Evolutionary conservation across 371 early-diverging fungal genomes (phyloP), one percentile per base, ranked within the genome.

Genomic region (Rhizopus delemar): DNA sequence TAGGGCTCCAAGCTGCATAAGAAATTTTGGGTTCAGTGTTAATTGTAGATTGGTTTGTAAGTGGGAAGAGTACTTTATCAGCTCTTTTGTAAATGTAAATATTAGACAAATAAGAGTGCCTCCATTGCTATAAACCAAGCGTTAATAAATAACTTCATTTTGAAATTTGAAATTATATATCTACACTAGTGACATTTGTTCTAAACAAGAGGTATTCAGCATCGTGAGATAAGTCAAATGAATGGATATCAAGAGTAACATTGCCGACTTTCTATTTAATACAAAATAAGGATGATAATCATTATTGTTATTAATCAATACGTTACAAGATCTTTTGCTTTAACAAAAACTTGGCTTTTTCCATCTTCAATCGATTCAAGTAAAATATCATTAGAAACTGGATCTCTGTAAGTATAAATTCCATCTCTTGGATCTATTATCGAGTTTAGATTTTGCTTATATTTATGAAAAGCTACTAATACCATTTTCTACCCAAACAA

Each of bases 51-150:
- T 77, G 61, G 0, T 69, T 60, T 2, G 86, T 77, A 32, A 96
- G 77, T 9, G 90, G 87, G 0, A 59, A 53, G 12, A 88, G 67
- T n/a, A 62, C 72, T 43, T 81, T 79, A 16, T 73, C 75, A 4
- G 81, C 74, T 36, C 83, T 77, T 61, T 82, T 82, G 73, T 85
- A 94, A 28, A 95, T 64, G 55, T 81, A 87, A 63, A 93, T 93
- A 31, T 89, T 84, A 13, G 91, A 88, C 57, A 78, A 81, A 61
- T 77, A 88, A 0, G 93, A 93, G 68, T 93, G 92, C 50, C 97
- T 81, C 91, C 92, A 96, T 69, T 85, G 77, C 83, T 85, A 34
- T 28, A 15, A 8, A 13, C 2, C 22, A 22, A 22, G 2, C 22
- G 22, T 22, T 22, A 22, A 22, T 22, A 22, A 22, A 22, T 2